Percentiles rank a stretch among this genome's conserved stretches.
These are phyloP conservation scores for Rhodotorula taiwanensis DNA, from an alignment of 768 basidiomycete genomes.

Conservation along the genomic window DNA sequence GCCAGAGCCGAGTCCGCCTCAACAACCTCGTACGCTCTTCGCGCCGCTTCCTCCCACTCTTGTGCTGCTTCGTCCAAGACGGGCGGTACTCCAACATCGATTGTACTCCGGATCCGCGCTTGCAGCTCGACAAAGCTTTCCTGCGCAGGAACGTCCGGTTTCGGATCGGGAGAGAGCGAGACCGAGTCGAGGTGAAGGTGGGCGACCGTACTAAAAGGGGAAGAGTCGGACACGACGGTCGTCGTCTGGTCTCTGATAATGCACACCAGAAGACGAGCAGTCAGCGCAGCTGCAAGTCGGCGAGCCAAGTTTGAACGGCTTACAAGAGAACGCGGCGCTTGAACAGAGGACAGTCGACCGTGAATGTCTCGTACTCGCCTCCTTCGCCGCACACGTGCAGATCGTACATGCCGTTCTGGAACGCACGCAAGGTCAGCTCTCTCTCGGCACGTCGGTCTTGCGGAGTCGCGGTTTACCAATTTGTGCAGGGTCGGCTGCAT, in stretches of 20 bases:
- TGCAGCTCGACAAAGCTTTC: slow-evolving; percentile 27
- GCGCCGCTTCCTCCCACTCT: not conserved
- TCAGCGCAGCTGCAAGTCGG: no score
- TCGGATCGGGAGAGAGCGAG: slow-evolving; percentile 47
- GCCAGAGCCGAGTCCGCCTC: no score
- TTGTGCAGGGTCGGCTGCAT: slow-evolving; percentile 67
- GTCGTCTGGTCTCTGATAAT: slow-evolving; percentile 56
- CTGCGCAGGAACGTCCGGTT: slow-evolving; percentile 7
- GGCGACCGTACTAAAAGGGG: slow-evolving; percentile 74
- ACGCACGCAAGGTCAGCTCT: no score
- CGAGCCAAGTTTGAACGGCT: slow-evolving; percentile 39
- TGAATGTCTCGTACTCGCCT: slow-evolving; percentile 93
- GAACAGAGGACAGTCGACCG: slow-evolving; percentile 82
- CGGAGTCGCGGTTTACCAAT: slow-evolving; percentile 51
- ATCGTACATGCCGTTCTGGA: slow-evolving; percentile 73
- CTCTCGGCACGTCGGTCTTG: not conserved
- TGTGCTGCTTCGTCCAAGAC: not conserved
- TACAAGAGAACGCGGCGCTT: slow-evolving; percentile 66
- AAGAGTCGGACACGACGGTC: slow-evolving; percentile 61
- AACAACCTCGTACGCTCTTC: not conserved
- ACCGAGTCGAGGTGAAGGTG: slow-evolving; percentile 74
- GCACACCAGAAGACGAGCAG: not conserved
- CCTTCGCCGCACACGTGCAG: slow-evolving; percentile 95
- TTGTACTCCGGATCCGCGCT: slow-evolving; percentile 1
- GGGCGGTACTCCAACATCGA: not conserved